phyloP scores from a whole-genome alignment of 768 basidiomycete genomes.

The Neoboletus subvelutipes region DNA sequence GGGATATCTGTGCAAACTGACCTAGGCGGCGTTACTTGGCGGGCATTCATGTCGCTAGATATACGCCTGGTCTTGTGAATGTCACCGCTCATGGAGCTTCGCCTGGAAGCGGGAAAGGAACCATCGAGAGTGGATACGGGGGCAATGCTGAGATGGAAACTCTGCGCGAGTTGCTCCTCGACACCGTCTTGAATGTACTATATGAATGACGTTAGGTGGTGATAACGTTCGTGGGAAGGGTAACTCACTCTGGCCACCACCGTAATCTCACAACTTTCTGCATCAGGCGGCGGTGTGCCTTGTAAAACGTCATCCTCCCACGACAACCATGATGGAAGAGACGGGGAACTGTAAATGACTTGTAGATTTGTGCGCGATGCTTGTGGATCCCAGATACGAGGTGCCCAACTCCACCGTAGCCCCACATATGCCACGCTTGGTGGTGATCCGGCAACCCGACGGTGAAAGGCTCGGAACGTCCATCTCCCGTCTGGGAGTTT shows the following conservation, averaged over 20 bases:
- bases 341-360: slow-evolving; percentile 78
- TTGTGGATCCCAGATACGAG: slow-evolving; percentile 97
- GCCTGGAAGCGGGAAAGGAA: slow-evolving; percentile 43
- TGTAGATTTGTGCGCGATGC: slow-evolving; percentile 76
- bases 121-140: slow-evolving; percentile 56
- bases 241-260: slow-evolving; percentile 69
- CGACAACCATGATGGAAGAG: slow-evolving; percentile 79
- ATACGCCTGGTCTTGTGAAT: slow-evolving; percentile 41
- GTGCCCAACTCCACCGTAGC: slow-evolving; percentile 84
- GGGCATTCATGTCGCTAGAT: slow-evolving; percentile 38
- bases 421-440: slow-evolving; percentile 80
- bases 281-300: slow-evolving; percentile 76
- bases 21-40: slow-evolving; percentile 35
- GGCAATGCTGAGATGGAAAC: slow-evolving; percentile 70
- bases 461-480: slow-evolving; percentile 86
- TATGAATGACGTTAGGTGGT: slow-evolving; percentile 14
- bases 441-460: slow-evolving; percentile 83
- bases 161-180: slow-evolving; percentile 65
- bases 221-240: slow-evolving; percentile 1
- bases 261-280: slow-evolving; percentile 72
- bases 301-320: slow-evolving; percentile 86
- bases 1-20: slow-evolving; percentile 9
- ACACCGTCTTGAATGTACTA: slow-evolving; percentile 67
- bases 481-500: slow-evolving; percentile 73
- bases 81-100: slow-evolving; percentile 49